These are phyloP conservation scores for Pezicula neosporulosa DNA, from an alignment of 2,329 filamentous ascomycete genomes.

Conservation along the genomic window DNA sequence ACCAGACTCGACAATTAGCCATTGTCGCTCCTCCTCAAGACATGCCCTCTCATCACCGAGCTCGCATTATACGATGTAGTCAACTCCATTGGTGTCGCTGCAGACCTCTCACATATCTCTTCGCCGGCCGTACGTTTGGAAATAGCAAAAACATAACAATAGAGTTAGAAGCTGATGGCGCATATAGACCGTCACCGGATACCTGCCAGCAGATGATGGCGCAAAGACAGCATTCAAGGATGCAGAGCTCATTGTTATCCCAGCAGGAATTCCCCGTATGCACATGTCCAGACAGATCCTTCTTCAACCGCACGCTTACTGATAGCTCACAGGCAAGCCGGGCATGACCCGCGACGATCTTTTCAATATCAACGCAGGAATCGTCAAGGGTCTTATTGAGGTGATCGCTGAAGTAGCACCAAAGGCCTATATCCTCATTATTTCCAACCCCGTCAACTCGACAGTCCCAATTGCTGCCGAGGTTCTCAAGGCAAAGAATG, in stretches of 20 bases:
- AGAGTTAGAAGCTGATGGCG: slow-evolving; percentile 32
- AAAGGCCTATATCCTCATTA: slow-evolving; percentile 93
- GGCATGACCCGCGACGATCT: slow-evolving; percentile 99
- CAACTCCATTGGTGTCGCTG: slow-evolving; percentile 93
- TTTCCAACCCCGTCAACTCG: slow-evolving; percentile 99
- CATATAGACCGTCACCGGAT: slow-evolving; percentile 76
- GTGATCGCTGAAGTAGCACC: slow-evolving; percentile 82
- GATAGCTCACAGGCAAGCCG: slow-evolving; percentile 73
- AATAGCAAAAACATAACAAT: background rate
- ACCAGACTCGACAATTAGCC: slow-evolving; percentile 53
- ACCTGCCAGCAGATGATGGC: slow-evolving; percentile 81
- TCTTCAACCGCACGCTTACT: slow-evolving; percentile 8
- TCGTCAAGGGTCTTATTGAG: slow-evolving; percentile 91
- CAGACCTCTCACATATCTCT: slow-evolving; percentile 97
- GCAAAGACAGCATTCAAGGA: slow-evolving; percentile 86
- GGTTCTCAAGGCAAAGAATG: slow-evolving; percentile 87
- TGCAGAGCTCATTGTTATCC: slow-evolving; percentile 95
- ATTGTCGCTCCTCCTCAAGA: slow-evolving; percentile 93
- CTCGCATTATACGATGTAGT: slow-evolving; percentile 99
- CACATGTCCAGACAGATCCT: slow-evolving; percentile 16
- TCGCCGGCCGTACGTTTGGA: slow-evolving; percentile 68
- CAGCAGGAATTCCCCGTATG: slow-evolving; percentile 94
- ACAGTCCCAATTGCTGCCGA: slow-evolving; percentile 97
- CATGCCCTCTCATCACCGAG: slow-evolving; percentile 82
- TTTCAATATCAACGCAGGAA: slow-evolving; percentile 99